phyloP scores from a whole-genome alignment of 2,329 filamentous ascomycete species.

The Monosporascus sp. region DNA sequence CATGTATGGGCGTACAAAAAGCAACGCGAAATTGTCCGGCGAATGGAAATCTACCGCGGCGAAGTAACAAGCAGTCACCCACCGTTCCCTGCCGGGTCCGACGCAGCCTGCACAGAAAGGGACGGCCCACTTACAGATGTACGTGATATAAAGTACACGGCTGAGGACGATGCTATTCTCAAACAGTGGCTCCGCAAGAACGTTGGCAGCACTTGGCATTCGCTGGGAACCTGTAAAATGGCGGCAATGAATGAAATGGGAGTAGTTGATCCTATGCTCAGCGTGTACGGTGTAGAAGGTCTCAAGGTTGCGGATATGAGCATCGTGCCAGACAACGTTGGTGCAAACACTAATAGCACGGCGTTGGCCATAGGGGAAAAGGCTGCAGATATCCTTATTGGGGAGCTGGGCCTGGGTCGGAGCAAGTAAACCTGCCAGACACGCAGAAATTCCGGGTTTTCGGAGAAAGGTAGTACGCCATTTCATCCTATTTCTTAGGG shows the following conservation, averaged over 20 bases:
- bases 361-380: constrained; percentile 41
- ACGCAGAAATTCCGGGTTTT: too few species aligned
- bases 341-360: constrained; percentile 38
- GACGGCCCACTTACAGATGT: constrained; percentile 24
- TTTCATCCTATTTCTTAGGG: too few species aligned
- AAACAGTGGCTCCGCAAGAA: constrained; percentile 29
- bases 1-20: constrained; percentile 20
- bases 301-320: constrained; percentile 30
- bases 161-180: constrained; percentile 37
- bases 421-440: neutral
- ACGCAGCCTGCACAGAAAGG: constrained; percentile 28
- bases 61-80: constrained; percentile 37
- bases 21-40: constrained; percentile 50
- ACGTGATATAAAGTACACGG: constrained; percentile 40
- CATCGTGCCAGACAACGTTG: constrained; percentile 24
- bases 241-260: constrained; percentile 25
- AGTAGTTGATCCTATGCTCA: constrained; percentile 30
- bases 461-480: too few species aligned
- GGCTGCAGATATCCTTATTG: constrained; percentile 29
- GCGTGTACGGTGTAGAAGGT: constrained; percentile 30
- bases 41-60: constrained; percentile 44
- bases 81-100: constrained; percentile 31
- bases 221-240: constrained; percentile 31
- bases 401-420: constrained; percentile 21
- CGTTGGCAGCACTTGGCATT: constrained; percentile 31